Evolutionary conservation across 2,329 filamentous ascomycete genomes (phyloP), one percentile per base, ranked within the genome.

Genomic region (Cladosporium oxysporum): DNA sequence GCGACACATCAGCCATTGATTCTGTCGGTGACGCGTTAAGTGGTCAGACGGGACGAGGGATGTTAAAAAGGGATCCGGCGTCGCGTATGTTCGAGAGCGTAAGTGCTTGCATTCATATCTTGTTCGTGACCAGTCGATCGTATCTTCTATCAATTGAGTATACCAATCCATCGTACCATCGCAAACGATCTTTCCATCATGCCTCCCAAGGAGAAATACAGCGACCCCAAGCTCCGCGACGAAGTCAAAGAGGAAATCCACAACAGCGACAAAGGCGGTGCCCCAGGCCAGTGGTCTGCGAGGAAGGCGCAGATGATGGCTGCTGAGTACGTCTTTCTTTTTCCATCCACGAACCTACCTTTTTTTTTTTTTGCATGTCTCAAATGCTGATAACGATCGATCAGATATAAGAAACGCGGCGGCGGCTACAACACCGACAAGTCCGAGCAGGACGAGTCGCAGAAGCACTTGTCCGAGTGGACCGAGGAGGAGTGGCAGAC

Each of bases 401-500:
- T 12, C 18, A 66, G 64, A 66, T 83, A 83, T 70, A 83, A 83
- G 71, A 81, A 80, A 65, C 79, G 80, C 21, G 79, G 80, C 6
- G 81, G 81, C 7, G 76, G 72, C 29, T 83, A 83, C 71, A 83
- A 76, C 7, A 82, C 79, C 3, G 76, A 79, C 57, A 81, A 83
- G 53, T 73, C 76, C n/a, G 67, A 73, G 47, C 76, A 82, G 66
- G 78, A 81, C 66, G 74, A 81, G 28, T 77, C 76, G 5, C 80
- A 83, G 62, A 78, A 81, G 71, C 73, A 81, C 58, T 74, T 83
- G 1, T 75, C 77, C 6, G 75, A 82, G 21, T 83, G 82, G 81
- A 76, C 73, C 0, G 74, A 82, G n/a, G 82, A 83, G 63, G 79
- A 83, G 5, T 83, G 81, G 80, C 80, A 83, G 74, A 83, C 80